A percentile compares a stretch with the other conserved stretches of the same genome.
Conservation (phyloP, 306 rosid genomes). For the Trifolium dubium region DNA sequence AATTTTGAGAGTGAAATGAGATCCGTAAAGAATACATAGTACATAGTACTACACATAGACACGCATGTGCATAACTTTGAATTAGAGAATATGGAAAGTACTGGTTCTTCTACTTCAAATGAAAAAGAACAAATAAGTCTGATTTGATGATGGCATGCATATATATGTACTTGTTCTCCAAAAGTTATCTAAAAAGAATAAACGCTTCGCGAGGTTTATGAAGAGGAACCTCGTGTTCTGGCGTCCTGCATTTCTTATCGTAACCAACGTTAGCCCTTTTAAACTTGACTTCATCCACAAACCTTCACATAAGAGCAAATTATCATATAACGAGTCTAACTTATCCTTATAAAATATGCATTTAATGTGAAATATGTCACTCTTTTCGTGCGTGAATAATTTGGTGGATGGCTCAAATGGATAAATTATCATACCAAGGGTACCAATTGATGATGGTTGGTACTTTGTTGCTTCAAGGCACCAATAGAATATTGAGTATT, state of each 20-base stretch:
- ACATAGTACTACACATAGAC: background rate
- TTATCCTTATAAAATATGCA: too few species aligned
- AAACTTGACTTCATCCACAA: constrained; percentile 94
- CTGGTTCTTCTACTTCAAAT: constrained; percentile 36
- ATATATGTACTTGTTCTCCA: constrained; percentile 82
- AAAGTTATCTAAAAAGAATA: constrained; percentile 83
- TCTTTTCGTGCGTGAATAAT: background rate
- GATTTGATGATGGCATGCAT: constrained; percentile 71
- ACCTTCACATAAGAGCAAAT: constrained; percentile 57
- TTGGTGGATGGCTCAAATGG: background rate
- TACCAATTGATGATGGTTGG: constrained; percentile 83
- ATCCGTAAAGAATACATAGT: background rate
- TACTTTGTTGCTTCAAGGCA: constrained; percentile 85
- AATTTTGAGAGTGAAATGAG: constrained; percentile 2
- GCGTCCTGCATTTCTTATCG: constrained; percentile 90
- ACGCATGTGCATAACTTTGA: background rate
- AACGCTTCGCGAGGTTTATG: constrained; percentile 86
- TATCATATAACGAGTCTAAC: background rate
- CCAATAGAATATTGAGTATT: constrained; percentile 82
- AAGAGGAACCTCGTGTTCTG: constrained; percentile 97
- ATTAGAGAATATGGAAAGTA: too few species aligned
- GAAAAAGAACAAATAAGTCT: constrained; percentile 30
- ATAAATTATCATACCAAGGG: constrained; percentile 70
- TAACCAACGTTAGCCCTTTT: constrained; percentile 85
- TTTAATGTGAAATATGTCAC: background rate